Evolutionary conservation across 1,284 basidiomycete species (phyloP), one percentile per base, ranked within the genome.

Genomic region (Hypsizygus ulmarius): DNA sequence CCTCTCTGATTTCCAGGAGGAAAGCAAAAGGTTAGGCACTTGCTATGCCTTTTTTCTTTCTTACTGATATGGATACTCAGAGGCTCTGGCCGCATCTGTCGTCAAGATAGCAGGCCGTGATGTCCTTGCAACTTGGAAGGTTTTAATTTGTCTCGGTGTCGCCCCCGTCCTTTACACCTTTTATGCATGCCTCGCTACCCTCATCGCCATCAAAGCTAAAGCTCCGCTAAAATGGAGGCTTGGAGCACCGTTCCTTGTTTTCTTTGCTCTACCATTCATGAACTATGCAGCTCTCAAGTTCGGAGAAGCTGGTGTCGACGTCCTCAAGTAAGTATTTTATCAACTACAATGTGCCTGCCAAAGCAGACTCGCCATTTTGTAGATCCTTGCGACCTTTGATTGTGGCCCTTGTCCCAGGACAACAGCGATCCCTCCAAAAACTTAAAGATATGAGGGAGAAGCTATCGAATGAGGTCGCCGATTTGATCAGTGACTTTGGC

Each of bases 261-360:
- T 93, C 52, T 71, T 80, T 14, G 75, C 83, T 1, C 70, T 99
- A 33, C 97, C 97, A 5, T 82, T 88, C 62, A 89, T 98, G 72
- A 95, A 91, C 43, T 94, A 91, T 64, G 93, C 93, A 6, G 92
- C 96, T 8, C 79, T 99, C 54, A 98, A 98, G 69, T 99, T 99
- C 64, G 96, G 96, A 39, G 97, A 99, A 68, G 97, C 96, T 14
- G 97, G 97, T 30, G 89, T 98, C 82, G 97, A 99, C 64, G 94
- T 99, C 29, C 79, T 97, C 56, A 99, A 99, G 93, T 97, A 54
- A 57, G 78, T 61, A n/a, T 41, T 37, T 9, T 18, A 14, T 14
- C 9, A 5, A 25, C 32, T 70, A 21, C 68, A 72, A 64, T 68
- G 75, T 52, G 69, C 74, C 46, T 64, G 16, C 32, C 12, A 75